Evolutionary conservation across 345 rosid genomes (phyloP).

Genomic region (Aquilaria yunnanensis): DNA sequence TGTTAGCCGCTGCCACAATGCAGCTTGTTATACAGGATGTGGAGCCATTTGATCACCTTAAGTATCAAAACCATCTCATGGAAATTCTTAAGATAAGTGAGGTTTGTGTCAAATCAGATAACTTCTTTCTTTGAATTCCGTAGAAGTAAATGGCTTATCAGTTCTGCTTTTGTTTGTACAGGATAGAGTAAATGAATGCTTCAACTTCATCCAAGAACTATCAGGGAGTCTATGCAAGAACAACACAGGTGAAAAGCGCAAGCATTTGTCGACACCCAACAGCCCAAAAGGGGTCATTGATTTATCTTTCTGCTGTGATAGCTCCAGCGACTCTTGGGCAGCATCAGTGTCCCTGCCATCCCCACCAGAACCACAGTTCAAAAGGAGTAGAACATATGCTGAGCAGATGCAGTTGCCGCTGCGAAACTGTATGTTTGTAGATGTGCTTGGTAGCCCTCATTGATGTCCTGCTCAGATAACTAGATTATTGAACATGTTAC

Average conservation of each 20-base stretch:
- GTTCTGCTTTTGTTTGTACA: conserved; percentile 18
- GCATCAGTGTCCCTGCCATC: conserved; percentile 37
- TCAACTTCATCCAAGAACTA: conserved; percentile 43
- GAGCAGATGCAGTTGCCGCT: conserved; percentile 69
- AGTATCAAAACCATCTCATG: conserved; percentile 54
- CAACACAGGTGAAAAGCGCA: conserved; percentile 41
- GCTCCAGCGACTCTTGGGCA: conserved; percentile 61
- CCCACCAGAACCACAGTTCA: conserved; percentile 35
- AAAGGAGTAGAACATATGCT: conserved; percentile 58
- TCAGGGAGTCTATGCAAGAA: conserved; percentile 24
- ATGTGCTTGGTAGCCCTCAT: conserved; percentile 63
- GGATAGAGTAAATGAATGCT: conserved; percentile 63
- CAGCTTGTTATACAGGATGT: conserved; percentile 52
- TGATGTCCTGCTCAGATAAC: conserved; percentile 29
- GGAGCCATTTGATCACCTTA: conserved; percentile 40
- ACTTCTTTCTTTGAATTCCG: neutral
- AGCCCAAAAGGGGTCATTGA: conserved; percentile 60
- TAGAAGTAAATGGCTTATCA: neutral
- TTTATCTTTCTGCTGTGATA: conserved; percentile 54
- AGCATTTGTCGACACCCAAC: conserved; percentile 25
- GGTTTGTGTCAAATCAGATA: conserved; percentile 34
- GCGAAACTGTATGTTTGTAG: conserved; percentile 48
- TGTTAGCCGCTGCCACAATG: conserved; percentile 73
- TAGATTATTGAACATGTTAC: conserved; percentile 18
- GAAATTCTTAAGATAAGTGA: conserved; percentile 47